phyloP scores from a whole-genome alignment of 495 filamentous ascomycete species.

The Penicillium arizonense region DNA sequence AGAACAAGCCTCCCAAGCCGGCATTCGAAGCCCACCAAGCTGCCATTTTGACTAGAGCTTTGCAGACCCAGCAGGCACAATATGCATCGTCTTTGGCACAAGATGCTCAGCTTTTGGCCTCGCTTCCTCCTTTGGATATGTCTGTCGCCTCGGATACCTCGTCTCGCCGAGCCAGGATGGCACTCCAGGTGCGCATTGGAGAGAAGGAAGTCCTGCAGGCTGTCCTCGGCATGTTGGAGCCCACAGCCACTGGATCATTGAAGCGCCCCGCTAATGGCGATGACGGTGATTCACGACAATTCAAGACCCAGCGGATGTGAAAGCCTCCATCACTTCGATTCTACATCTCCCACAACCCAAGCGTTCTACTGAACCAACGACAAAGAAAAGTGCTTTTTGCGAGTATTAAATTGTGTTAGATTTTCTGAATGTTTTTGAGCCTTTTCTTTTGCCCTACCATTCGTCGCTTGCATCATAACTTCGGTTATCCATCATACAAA shows the following conservation, averaged over 20 bases:
- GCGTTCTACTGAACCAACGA: constrained; percentile 3
- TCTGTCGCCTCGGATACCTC: constrained; percentile 22
- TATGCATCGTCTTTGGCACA: constrained; percentile 65
- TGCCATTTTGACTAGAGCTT: constrained; percentile 28
- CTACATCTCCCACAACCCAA: constrained; percentile 1
- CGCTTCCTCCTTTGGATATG: constrained; percentile 20
- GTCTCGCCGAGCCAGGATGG: constrained; percentile 57
- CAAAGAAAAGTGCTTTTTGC: constrained; percentile 23
- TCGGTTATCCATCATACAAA: constrained; percentile 40
- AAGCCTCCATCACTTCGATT: constrained; percentile 3
- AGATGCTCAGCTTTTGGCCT: constrained; percentile 55
- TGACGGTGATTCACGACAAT: constrained; percentile 30
- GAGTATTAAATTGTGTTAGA: constrained; percentile 34
- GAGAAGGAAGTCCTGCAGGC: constrained; percentile 72
- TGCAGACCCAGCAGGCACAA: constrained; percentile 33
- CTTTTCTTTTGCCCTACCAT: constrained; percentile 30
- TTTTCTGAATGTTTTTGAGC: constrained; percentile 30
- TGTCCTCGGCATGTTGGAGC: constrained; percentile 38
- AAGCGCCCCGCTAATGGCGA: constrained; percentile 30
- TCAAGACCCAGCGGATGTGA: constrained; percentile 40
- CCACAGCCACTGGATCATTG: constrained; percentile 18
- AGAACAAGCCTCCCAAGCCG: constrained; percentile 49
- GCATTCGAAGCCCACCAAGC: constrained; percentile 27
- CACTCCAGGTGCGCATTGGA: constrained; percentile 71
- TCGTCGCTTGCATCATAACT: constrained; percentile 43